Percentiles rank a stretch among this genome's conserved stretches.
These are phyloP conservation scores for Pseudotsuga menziesii DNA, from an alignment of 75 land plant genomes.

Conservation along the genomic window DNA sequence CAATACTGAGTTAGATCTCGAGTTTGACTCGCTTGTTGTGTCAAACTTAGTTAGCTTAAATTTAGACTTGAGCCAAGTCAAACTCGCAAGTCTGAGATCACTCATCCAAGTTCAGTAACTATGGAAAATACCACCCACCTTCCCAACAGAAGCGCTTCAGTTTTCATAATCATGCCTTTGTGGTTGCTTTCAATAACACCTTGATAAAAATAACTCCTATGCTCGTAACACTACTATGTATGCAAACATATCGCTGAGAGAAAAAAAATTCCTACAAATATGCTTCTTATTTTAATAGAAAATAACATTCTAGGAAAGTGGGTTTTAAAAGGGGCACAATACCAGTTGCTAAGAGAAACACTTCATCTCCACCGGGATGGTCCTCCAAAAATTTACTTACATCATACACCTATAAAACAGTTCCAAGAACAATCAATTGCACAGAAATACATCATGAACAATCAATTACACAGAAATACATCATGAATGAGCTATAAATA, in stretches of 20 bases:
- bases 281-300: not conserved
- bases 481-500: too few species aligned
- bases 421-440: not conserved
- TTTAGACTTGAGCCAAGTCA: not conserved
- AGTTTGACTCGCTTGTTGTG: too few species aligned
- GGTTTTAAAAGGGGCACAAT: not conserved
- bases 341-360: conserved; percentile 59
- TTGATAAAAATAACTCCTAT: not conserved
- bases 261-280: not conserved
- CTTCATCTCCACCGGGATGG: conserved; percentile 72
- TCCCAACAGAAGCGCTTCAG: not conserved
- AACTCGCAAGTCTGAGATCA: not conserved
- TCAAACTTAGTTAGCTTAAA: not conserved
- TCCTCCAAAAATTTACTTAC: conserved; percentile 67
- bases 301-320: not conserved
- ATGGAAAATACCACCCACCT: not conserved
- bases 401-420: conserved; percentile 49
- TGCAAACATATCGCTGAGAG: not conserved
- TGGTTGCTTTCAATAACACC: not conserved
- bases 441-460: too few species aligned
- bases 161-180: not conserved
- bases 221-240: not conserved
- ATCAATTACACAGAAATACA: too few species aligned
- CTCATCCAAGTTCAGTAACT: not conserved
- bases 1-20: too few species aligned